A percentile compares a stretch with the other conserved stretches of the same genome.
Conservation (phyloP, 169 alveolate genomes). For the Miamiensis avidus region DNA sequence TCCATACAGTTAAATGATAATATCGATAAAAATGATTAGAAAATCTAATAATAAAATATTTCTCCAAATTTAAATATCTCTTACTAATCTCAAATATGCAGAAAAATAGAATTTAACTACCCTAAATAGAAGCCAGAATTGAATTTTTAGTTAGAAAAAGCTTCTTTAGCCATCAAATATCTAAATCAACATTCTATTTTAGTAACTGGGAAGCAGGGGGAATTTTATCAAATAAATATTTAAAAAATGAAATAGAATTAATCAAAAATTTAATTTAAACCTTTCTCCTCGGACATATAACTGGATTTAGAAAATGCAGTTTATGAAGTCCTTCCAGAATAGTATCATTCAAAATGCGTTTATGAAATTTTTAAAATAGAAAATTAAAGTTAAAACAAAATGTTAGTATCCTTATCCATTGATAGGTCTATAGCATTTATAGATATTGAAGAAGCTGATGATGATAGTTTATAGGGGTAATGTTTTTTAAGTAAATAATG, state of each 20-base stretch:
- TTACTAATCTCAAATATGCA: too few relatives aligned
- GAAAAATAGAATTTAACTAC: background rate
- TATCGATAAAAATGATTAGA: too few relatives aligned
- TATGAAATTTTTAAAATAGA: background rate
- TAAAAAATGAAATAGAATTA: background rate
- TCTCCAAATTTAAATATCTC: too few relatives aligned
- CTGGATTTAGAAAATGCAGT: background rate
- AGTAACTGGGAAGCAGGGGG: background rate
- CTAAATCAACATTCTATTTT: too few relatives aligned
- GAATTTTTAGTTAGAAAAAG: background rate
- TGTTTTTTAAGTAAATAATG: background rate
- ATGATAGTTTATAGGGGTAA: background rate
- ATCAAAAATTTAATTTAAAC: too few relatives aligned
- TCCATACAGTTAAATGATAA: too few relatives aligned
- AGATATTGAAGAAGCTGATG: background rate
- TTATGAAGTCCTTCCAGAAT: background rate
- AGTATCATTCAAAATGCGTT: background rate
- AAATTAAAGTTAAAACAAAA: background rate
- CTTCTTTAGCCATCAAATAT: background rate
- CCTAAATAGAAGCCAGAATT: background rate
- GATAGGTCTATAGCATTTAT: background rate
- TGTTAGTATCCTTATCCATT: too few relatives aligned
- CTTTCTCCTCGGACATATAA: background rate
- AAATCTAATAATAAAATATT: too few relatives aligned
- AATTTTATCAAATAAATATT: background rate